Percentiles rank a stretch among this genome's conserved stretches.
Conservation (phyloP, 352 stramenopile species). For the Phytophthora pluvialis region DNA sequence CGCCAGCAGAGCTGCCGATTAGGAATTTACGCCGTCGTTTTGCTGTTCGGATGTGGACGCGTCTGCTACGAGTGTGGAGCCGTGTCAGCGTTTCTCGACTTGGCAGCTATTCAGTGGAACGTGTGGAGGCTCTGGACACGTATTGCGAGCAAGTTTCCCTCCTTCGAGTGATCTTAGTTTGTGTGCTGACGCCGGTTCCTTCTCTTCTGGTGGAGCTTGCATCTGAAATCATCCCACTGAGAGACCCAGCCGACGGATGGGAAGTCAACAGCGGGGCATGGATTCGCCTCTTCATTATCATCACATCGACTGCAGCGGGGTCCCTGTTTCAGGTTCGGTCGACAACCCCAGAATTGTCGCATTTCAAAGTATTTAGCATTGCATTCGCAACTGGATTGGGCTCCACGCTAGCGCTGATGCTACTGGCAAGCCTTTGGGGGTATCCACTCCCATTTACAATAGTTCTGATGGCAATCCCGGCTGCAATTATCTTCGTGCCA, state of each 20-base stretch:
- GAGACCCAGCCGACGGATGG: constrained; percentile 12
- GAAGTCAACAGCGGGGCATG: constrained; percentile 13
- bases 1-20: background rate
- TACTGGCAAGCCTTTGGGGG: background rate
- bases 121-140: background rate
- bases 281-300: constrained; percentile 7
- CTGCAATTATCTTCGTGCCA: constrained; percentile 5
- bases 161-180: constrained; percentile 7
- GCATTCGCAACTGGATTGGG: background rate
- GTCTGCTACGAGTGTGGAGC: background rate
- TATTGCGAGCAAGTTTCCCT: constrained; percentile 7
- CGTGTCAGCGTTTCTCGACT: background rate
- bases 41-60: background rate
- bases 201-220: constrained; percentile 13
- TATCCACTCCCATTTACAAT: background rate
- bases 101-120: background rate
- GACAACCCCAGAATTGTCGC: background rate
- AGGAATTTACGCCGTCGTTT: background rate
- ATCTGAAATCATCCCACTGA: constrained; percentile 11
- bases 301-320: constrained; percentile 5
- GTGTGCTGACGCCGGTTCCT: constrained; percentile 9
- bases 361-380: background rate
- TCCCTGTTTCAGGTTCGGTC: constrained; percentile 13
- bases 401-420: too few relatives aligned
- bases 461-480: background rate